Evolutionary conservation across 768 basidiomycete genomes (phyloP).

Genomic region (Amanita molliuscula): DNA sequence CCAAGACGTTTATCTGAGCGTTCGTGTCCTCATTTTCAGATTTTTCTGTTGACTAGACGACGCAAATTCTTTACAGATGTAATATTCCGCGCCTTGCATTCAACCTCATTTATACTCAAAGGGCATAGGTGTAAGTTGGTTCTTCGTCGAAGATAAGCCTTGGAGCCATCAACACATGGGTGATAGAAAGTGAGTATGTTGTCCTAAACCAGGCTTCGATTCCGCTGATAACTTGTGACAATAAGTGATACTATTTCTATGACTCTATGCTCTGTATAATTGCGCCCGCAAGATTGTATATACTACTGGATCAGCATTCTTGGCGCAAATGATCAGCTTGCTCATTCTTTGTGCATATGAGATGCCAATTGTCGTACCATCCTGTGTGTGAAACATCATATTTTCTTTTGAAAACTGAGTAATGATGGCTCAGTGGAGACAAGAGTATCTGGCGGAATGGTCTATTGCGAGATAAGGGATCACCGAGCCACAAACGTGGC

Average conservation of each 20-base stretch:
- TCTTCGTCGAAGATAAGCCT: neutral
- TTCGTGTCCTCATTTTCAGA: too few species aligned
- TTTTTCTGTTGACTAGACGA: too few species aligned
- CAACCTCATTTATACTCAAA: too few species aligned
- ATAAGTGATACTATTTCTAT: neutral
- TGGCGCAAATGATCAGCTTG: neutral
- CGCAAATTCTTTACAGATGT: too few species aligned
- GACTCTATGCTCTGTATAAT: neutral
- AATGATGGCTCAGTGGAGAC: neutral
- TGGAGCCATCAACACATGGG: neutral
- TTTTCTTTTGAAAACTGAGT: neutral
- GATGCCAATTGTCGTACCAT: neutral
- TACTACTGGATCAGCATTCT: neutral
- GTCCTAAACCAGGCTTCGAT: neutral
- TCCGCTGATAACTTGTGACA: neutral
- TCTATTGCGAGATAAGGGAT: neutral
- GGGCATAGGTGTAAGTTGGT: neutral
- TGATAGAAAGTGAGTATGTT: neutral
- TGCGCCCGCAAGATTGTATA: neutral
- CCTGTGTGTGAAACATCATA: neutral
- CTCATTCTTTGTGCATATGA: too few species aligned
- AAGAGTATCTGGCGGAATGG: neutral
- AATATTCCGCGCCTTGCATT: too few species aligned
- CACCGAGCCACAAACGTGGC: neutral
- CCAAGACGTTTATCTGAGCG: too few species aligned